phyloP scores from a whole-genome alignment of 2,329 filamentous ascomycete species.

The Chrysosporium queenslandicum region DNA sequence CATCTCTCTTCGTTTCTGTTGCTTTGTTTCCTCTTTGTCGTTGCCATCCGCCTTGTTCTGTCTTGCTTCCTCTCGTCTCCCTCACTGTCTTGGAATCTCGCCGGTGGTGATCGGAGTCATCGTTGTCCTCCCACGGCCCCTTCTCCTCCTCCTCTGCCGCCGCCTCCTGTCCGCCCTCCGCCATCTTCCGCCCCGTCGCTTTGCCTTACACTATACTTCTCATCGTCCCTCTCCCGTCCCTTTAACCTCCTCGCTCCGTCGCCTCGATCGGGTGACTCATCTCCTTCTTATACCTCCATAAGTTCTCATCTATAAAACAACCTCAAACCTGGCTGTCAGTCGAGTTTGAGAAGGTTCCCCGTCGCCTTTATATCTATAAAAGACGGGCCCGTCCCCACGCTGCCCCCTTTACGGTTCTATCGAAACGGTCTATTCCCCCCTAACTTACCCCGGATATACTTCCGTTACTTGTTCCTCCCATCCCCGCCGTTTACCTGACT shows the following conservation, averaged over 20 bases:
- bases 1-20: background rate
- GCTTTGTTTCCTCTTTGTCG: background rate
- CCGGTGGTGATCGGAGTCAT: background rate
- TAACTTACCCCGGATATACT: constrained; percentile 3
- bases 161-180: background rate
- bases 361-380: constrained; percentile 16
- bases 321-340: constrained; percentile 13
- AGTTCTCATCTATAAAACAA: background rate
- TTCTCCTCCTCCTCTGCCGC: background rate
- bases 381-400: constrained; percentile 16
- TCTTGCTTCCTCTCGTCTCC: background rate
- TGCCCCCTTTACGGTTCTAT: constrained; percentile 14
- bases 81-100: constrained; percentile 2
- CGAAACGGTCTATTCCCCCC: constrained; percentile 17
- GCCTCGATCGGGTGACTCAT: constrained; percentile 5
- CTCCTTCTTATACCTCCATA: background rate
- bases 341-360: constrained; percentile 15
- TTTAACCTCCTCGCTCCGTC: background rate
- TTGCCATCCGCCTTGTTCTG: background rate
- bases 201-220: background rate
- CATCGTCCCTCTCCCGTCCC: background rate
- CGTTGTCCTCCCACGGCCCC: background rate
- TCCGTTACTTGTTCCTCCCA: constrained; percentile 7
- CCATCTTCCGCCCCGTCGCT: too few species aligned
- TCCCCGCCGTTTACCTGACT: background rate